A percentile compares a stretch with the other conserved stretches of the same genome.
Evolutionary conservation across 257 asterid species (phyloP).

Genomic region (Avicennia marina): DNA sequence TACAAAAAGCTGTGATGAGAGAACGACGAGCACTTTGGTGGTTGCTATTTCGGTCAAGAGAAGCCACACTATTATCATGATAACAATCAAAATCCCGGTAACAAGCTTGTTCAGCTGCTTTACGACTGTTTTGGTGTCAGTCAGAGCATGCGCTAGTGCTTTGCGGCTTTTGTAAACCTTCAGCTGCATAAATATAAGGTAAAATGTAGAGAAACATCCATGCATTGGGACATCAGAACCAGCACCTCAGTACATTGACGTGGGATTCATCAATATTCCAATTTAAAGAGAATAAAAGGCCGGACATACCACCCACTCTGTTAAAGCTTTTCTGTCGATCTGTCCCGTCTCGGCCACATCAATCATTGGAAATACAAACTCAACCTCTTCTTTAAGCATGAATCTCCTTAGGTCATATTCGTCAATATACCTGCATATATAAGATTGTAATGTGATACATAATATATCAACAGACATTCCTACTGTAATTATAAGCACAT

Average conservation of each 20-base stretch:
- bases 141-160: constrained; percentile 73
- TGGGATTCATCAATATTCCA: neutral
- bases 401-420: constrained; percentile 66
- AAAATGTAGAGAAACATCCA: neutral
- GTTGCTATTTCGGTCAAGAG: constrained; percentile 70
- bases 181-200: constrained; percentile 41
- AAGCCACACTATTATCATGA: constrained; percentile 67
- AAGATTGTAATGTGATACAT: neutral
- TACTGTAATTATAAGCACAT: neutral
- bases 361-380: constrained; percentile 65
- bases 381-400: constrained; percentile 88
- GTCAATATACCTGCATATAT: constrained; percentile 50
- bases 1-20: constrained; percentile 78
- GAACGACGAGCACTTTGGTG: constrained; percentile 63
- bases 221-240: too few relatives aligned
- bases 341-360: constrained; percentile 60
- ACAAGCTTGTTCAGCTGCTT: constrained; percentile 66
- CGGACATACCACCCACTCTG: constrained; percentile 71
- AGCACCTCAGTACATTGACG: too few relatives aligned
- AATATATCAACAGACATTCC: neutral
- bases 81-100: constrained; percentile 38
- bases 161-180: constrained; percentile 71
- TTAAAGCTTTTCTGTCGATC: constrained; percentile 56
- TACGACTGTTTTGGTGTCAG: constrained; percentile 78
- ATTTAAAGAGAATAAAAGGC: constrained; percentile 11